Base-by-base conservation (phyloP, 148 eudicot species). In the Simmondsia chinensis region DNA sequence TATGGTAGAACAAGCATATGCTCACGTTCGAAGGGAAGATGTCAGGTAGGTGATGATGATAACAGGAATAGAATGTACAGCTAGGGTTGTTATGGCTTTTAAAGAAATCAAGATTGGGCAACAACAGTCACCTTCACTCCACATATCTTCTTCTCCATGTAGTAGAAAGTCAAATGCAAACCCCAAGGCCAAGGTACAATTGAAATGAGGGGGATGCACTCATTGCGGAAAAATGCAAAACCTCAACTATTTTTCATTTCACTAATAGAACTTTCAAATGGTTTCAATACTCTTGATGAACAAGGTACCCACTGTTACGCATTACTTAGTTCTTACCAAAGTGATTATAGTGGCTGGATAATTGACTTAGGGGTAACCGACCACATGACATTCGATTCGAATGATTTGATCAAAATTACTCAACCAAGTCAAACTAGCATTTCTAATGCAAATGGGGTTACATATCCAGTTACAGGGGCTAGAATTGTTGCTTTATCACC, bases 21-120 rank as follows among this genome's bases (percentile, higher is more conserved):
- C 19, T 9, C 20, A 23, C 45, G 51, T 56, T 11, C 43, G 35
- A 0, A 2, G 35, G 7, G 51, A 56, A 26, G 60, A n/a, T 7
- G 19, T 16, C 10, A 15, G 21, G 6, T n/a, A 38, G 19, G 20
- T n/a, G 7, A 23, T 15, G 10, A 38, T 38, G 42, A 14, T 16
- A n/a, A n/a, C n/a, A n/a, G n/a, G 19, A 6, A 38, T 1, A 38
- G n/a, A n/a, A 7, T 16, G 7, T 23, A 14, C 3, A 8, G 19
- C 21, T 14, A n/a, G 1, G 6, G 10, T 7, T 2, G 40, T 36
- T 17, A 15, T 16, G 21, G 21, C 21, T 1, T 15, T 11, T 6
- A 17, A 38, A 15, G 10, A 9, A 7, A 7, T 11, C 6, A 15
- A 17, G 19, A 7, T 23, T 7, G 7, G 6, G 3, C 21, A 1